Conservation (phyloP, 345 rosid genomes). For the Hypericum androsaemum region DNA sequence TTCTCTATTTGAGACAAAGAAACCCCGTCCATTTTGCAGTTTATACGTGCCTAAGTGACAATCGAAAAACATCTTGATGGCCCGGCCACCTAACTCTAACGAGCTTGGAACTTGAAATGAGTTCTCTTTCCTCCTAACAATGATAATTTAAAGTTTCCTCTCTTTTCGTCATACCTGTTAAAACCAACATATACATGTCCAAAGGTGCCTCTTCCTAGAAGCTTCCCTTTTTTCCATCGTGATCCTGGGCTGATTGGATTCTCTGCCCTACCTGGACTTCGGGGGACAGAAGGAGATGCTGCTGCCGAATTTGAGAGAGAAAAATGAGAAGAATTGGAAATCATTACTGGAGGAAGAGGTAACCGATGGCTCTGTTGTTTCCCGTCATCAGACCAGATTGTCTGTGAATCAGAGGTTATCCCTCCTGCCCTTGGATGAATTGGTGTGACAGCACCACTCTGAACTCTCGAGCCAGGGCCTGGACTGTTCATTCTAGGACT, state of each 20-base stretch:
- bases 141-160: background rate
- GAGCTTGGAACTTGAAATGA: too few species aligned
- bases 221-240: constrained; percentile 55
- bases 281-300: constrained; percentile 87
- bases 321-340: constrained; percentile 65
- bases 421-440: constrained; percentile 89
- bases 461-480: constrained; percentile 94
- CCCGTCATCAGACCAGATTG: constrained; percentile 64
- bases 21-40: too few species aligned
- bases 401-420: constrained; percentile 51
- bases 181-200: constrained; percentile 66
- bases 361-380: constrained; percentile 79
- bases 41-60: too few species aligned
- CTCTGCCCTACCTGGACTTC: constrained; percentile 90
- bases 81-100: too few species aligned
- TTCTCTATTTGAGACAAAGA: too few species aligned
- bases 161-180: constrained; percentile 32
- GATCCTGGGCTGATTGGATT: constrained; percentile 49
- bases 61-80: too few species aligned
- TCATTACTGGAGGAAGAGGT: constrained; percentile 79
- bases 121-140: background rate
- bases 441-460: constrained; percentile 98
- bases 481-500: constrained; percentile 98
- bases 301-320: constrained; percentile 83
- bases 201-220: constrained; percentile 56